Conservation (phyloP, 202 grass and related monocot genomes). For the Digitaria exilis region DNA sequence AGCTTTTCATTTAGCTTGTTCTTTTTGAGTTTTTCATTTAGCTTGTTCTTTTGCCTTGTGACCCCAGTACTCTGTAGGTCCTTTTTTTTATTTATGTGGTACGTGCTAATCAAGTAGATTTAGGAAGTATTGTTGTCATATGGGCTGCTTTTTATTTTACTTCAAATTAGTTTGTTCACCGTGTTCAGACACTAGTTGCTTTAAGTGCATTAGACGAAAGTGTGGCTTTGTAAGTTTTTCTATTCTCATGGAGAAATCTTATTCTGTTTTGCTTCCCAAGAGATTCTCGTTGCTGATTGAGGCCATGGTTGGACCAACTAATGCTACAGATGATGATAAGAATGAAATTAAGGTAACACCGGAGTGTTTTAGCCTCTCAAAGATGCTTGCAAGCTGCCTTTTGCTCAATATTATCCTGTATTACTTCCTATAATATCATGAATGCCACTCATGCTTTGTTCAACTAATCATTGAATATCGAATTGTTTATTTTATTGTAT, state of each 20-base stretch:
- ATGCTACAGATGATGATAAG: constrained; percentile 25
- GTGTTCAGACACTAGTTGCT: constrained; percentile 6
- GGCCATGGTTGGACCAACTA: constrained; percentile 55
- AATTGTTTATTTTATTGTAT: constrained; percentile 24
- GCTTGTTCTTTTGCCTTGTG: background rate
- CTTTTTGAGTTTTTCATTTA: background rate
- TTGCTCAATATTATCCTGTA: constrained; percentile 1
- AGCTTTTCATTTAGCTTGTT: background rate
- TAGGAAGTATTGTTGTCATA: background rate
- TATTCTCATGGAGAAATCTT: background rate
- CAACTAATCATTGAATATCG: background rate
- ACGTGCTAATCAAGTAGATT: background rate
- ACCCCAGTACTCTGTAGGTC: background rate
- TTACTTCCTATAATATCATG: constrained; percentile 11
- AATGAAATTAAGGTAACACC: constrained; percentile 61
- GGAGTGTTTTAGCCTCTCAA: constrained; percentile 15
- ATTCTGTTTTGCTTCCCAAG: constrained; percentile 55
- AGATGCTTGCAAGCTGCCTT: background rate
- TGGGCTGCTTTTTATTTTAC: background rate
- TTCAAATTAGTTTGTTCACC: background rate
- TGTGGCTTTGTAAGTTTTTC: constrained; percentile 27
- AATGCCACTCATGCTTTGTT: background rate
- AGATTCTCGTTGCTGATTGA: constrained; percentile 65
- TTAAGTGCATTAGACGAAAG: background rate
- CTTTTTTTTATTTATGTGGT: background rate